Evolutionary conservation across 495 filamentous ascomycete species (phyloP), one percentile per base, ranked within the genome.

Genomic region (Hypoxylon rickii): DNA sequence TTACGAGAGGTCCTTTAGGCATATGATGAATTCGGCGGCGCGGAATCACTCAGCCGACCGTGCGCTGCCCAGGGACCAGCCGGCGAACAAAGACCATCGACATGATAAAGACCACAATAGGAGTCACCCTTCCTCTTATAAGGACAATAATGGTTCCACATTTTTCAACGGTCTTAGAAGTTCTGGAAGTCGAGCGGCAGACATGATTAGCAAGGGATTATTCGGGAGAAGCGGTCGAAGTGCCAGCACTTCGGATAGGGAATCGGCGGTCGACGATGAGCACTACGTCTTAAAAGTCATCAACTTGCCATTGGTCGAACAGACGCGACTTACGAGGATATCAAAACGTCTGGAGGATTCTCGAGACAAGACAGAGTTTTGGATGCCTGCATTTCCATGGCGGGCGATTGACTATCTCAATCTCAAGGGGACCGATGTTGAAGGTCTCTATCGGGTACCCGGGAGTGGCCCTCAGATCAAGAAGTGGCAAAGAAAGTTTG

Each of bases 371-470:
- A 96, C 92, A 0, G 92, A 96, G 63, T 96, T 92, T 65, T 96
- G 92, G 92, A 94, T 96, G 90, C 92, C 92, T 0, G 88, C 90
- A 13, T 84, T 96, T 39, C 92, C 92, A 0, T 96, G 91, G 83
- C 79, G 92, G 44, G 92, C 88, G 20, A 94, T 96, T 58, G 92
- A 96, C 71, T 96, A 93, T 68, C 83, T 96, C 19, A 96, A 96
- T 65, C 89, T 89, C 65, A 91, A 89, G 64, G 91, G 90, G 6
- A 90, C 86, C 56, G 90, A 96, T 60, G 89, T 92, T 45, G 92
- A 96, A 70, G 92, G 92, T 5, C 78, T 96, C 7, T 96, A 96
- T 64, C 81, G 92, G 29, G 83, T 96, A 24, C 89, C 92, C 21
- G 92, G 92, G 19, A 92, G 89, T 66, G 88, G 85, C 12, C 83